These are phyloP conservation scores for Dichotomopilus funicola DNA, from an alignment of 2,329 filamentous ascomycete genomes.

Conservation along the genomic window DNA sequence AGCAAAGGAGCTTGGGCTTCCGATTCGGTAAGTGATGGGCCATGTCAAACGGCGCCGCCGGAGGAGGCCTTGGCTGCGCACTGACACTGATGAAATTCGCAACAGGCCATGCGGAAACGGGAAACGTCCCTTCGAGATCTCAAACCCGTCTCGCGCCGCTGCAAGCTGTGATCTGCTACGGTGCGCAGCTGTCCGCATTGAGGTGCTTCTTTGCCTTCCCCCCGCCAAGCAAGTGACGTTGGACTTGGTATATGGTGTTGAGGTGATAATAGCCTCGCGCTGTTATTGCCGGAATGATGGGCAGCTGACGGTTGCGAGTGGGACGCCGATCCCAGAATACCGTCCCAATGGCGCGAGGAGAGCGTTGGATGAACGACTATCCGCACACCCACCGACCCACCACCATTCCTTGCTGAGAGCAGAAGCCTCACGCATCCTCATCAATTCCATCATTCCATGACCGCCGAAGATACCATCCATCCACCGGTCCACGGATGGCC, in stretches of 20 bases:
- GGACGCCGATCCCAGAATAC: conserved; percentile 3
- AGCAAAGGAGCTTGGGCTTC: conserved; percentile 8
- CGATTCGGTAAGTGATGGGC: conserved; percentile 12
- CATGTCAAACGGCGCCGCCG: conserved; percentile 8
- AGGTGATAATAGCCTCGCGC: conserved; percentile 10
- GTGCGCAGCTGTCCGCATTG: conserved; percentile 9
- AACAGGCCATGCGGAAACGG: not conserved
- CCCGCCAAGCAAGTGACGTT: not conserved
- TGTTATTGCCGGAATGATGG: conserved; percentile 14
- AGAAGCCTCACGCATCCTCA: not conserved
- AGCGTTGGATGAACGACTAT: conserved; percentile 6
- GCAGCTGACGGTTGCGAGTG: conserved; percentile 17
- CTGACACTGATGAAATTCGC: conserved; percentile 17
- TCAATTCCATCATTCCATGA: too few species aligned
- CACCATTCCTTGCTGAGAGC: not conserved
- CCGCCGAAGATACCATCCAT: too few species aligned
- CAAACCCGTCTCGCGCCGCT: conserved; percentile 2
- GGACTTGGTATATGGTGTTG: not conserved
- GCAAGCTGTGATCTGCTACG: conserved; percentile 14
- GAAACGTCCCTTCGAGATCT: conserved; percentile 5
- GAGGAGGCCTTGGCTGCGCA: conserved; percentile 15
- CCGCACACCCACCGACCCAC: not conserved
- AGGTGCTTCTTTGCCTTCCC: not conserved
- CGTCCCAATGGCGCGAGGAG: not conserved
- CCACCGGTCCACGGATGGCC: too few species aligned